A percentile compares a stretch with the other conserved stretches of the same genome.
Evolutionary conservation across 192 early-diverging fungal species (phyloP).

Genomic region (Entomortierella lignicola): DNA sequence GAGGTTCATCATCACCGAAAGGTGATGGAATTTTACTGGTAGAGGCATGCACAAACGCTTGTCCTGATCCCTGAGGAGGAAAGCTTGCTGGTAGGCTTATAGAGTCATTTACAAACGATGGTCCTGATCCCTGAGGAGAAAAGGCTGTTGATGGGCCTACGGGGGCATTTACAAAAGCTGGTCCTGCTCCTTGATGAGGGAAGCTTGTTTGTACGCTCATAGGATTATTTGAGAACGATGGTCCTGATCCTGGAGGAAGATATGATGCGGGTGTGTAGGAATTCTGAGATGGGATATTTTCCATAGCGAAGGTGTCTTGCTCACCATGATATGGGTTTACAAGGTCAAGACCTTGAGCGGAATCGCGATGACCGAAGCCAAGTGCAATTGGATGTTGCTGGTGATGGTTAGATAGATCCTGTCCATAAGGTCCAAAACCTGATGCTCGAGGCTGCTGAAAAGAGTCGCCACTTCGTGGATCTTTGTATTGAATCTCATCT

Average conservation of each 20-base stretch:
- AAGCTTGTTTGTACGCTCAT: no score
- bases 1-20: slow-evolving; percentile 22
- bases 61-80: background rate
- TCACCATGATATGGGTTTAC: slow-evolving; percentile 47
- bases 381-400: slow-evolving; percentile 17
- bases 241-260: no score
- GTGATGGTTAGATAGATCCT: slow-evolving; percentile 6
- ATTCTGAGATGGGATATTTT: no score
- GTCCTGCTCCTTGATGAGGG: no score
- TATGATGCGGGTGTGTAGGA: no score
- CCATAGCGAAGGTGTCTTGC: slow-evolving; percentile 12
- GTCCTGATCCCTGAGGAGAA: no score
- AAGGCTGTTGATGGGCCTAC: no score
- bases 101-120: no score
- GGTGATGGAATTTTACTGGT: slow-evolving; percentile 37
- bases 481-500: slow-evolving; percentile 49
- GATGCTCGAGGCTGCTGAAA: slow-evolving; percentile 19
- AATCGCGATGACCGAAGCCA: slow-evolving; percentile 37
- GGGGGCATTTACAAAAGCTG: no score
- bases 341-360: slow-evolving; percentile 29
- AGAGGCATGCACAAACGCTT: slow-evolving; percentile 26
- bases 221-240: no score
- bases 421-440: slow-evolving; percentile 25
- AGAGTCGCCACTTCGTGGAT: slow-evolving; percentile 6
- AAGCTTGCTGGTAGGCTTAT: background rate